phyloP scores from a whole-genome alignment of 306 rosid genomes.

The Quercus engelmannii region DNA sequence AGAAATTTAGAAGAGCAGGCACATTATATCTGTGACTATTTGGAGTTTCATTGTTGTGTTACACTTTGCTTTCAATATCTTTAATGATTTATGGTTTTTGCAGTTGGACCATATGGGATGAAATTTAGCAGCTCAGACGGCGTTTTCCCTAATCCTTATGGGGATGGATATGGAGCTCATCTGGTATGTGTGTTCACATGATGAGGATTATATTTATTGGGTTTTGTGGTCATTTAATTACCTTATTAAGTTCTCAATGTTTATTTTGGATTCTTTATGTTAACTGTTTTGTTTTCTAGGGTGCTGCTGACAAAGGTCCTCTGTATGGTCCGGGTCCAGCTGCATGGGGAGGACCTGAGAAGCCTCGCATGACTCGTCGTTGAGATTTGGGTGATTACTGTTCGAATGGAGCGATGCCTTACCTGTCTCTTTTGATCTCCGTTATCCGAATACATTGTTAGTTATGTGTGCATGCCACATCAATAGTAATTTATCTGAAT shows the following conservation, averaged over 20 bases:
- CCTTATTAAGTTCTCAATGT: not conserved
- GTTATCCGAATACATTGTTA: conserved; percentile 18
- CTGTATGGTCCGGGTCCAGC: conserved; percentile 53
- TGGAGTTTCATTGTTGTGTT: not conserved
- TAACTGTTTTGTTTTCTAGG: conserved; percentile 39
- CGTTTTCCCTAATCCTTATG: conserved; percentile 47
- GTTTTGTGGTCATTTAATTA: not conserved
- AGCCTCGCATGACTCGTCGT: conserved; percentile 64
- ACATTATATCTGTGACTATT: not conserved
- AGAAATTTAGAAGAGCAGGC: not conserved
- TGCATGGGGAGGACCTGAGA: conserved; percentile 68
- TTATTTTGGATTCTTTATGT: conserved; percentile 7
- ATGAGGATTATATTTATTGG: not conserved
- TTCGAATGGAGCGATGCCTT: conserved; percentile 26
- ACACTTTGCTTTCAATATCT: not conserved
- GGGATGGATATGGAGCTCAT: conserved; percentile 68
- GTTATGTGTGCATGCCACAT: conserved; percentile 43
- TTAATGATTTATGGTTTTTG: conserved; percentile 29
- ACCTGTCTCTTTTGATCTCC: conserved; percentile 26
- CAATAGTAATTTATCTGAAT: conserved; percentile 37
- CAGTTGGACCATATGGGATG: conserved; percentile 73
- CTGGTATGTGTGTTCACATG: conserved; percentile 39
- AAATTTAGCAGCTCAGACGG: conserved; percentile 53
- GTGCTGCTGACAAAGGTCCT: conserved; percentile 58
- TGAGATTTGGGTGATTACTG: conserved; percentile 36